phyloP scores from a whole-genome alignment of 2,329 filamentous ascomycete species.

The Xylariaceae sp. region DNA sequence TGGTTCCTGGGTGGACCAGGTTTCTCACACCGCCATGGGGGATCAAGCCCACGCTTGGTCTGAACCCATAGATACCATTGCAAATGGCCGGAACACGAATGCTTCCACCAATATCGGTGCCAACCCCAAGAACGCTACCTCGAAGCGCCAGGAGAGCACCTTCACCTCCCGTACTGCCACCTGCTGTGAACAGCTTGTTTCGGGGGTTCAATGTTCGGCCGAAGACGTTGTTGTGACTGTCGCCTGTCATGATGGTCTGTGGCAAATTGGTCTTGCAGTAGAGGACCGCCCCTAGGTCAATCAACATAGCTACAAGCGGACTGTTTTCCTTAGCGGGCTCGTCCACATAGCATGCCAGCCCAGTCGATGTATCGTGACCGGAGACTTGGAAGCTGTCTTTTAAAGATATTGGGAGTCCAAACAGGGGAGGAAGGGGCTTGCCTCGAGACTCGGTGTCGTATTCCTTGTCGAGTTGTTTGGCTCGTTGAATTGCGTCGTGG shows the following conservation, averaged over 20 bases:
- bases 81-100: conserved; percentile 32
- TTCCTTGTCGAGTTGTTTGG: conserved; percentile 39
- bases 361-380: conserved; percentile 21
- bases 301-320: conserved; percentile 41
- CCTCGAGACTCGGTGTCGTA: conserved; percentile 17
- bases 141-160: conserved; percentile 19
- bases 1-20: conserved; percentile 51
- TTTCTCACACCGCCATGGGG: conserved; percentile 40
- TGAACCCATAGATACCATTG: conserved; percentile 32
- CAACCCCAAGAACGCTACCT: conserved; percentile 19
- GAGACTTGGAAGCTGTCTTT: conserved; percentile 36
- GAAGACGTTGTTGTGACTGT: conserved; percentile 41
- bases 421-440: conserved; percentile 51
- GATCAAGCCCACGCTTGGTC: conserved; percentile 27
- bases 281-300: conserved; percentile 45
- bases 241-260: conserved; percentile 47
- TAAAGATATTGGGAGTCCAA: conserved; percentile 56
- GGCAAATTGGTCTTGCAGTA: conserved; percentile 56
- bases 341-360: conserved; percentile 17
- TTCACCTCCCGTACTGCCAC: conserved; percentile 37
- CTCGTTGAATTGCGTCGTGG: conserved; percentile 39
- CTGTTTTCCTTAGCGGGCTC: conserved; percentile 16
- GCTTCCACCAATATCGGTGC: conserved; percentile 27
- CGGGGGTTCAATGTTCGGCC: conserved; percentile 40
- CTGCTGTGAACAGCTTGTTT: conserved; percentile 32